Evolutionary conservation across 2,329 filamentous ascomycete genomes (phyloP), one percentile per base, ranked within the genome.

Genomic region (Elsinoe batatas): DNA sequence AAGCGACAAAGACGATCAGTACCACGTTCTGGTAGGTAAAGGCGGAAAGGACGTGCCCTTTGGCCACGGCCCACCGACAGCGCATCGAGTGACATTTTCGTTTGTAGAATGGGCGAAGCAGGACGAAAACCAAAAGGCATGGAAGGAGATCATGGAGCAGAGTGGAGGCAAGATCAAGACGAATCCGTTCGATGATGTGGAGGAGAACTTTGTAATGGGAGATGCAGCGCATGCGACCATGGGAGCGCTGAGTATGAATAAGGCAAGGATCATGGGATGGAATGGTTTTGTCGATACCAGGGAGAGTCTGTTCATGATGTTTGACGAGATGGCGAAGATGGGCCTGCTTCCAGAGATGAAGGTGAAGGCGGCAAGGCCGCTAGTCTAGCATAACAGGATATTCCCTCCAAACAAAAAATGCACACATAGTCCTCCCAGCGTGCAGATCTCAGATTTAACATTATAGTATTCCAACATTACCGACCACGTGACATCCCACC

Each of bases 41-140:
- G 32, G 51, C 36, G 53, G 58, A 18, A 30, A 43, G 15, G 38
- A 47, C 12, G 53, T 56, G 3, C 33, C 38, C 2, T 35, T 56
- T 17, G 72, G 75, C 3, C 79, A 73, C 54, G 76, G 76, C 0
- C 72, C 75, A 0, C 67, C 69, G 5, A 65, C 61, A 4, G 70
- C 64, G 4, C 63, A 71, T 10, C 68, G 70, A 0, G 68, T 67
- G 12, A 66, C 65, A 0, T 77, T 75, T 58, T 71, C 65, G 1
- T 61, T 79, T 0, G 64, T 68, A 0, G 66, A 73, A 15, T 80
- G 77, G 77, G 73, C 76, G 0, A 65, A 69, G 53, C 63, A 70
- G 42, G 62, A 67, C 0, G 70, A 73, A 33, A 75, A 78, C 3
- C 64, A 71, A 40, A 60, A 70, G 17, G 71, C 73, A 1, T 79